Evolutionary conservation across 805 yeast species (phyloP).

Genomic region (Candida tammaniensis): DNA sequence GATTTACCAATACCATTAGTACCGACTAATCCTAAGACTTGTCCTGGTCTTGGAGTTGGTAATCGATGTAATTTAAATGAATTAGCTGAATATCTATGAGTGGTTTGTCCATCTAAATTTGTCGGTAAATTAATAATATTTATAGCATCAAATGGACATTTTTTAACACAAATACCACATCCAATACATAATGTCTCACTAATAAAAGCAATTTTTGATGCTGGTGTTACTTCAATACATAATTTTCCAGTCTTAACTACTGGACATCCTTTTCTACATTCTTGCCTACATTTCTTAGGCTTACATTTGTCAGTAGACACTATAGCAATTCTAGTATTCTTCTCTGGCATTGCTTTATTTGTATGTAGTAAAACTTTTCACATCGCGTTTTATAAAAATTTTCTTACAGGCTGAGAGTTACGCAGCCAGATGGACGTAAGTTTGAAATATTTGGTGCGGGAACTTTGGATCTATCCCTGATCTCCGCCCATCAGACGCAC

Average conservation of each 20-base stretch:
- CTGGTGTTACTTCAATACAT: slow-evolving; percentile 94
- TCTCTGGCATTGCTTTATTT: slow-evolving; percentile 23
- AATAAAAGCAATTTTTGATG: slow-evolving; percentile 88
- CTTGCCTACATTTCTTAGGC: slow-evolving; percentile 98
- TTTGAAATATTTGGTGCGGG: no score
- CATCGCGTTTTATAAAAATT: slow-evolving; percentile 5
- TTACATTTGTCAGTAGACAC: slow-evolving; percentile 93
- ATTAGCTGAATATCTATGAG: slow-evolving; percentile 97
- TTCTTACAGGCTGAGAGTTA: slow-evolving; percentile 4
- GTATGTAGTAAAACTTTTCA: slow-evolving; percentile 1
- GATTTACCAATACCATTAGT: slow-evolving; percentile 99
- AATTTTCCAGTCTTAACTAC: slow-evolving; percentile 97
- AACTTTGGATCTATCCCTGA: no score
- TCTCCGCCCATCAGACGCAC: no score
- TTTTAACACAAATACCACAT: slow-evolving; percentile 99
- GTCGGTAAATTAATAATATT: slow-evolving; percentile 95
- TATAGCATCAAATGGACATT: slow-evolving; percentile 97
- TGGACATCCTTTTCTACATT: slow-evolving; percentile 95
- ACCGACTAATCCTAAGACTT: slow-evolving; percentile 95
- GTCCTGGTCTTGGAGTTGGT: slow-evolving; percentile 99
- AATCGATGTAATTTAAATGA: slow-evolving; percentile 95
- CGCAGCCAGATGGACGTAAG: no score
- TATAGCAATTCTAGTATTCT: slow-evolving; percentile 87
- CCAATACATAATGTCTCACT: slow-evolving; percentile 95
- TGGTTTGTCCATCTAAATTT: slow-evolving; percentile 85